Base-by-base conservation (phyloP, 176 grass and related monocot species). In the Oryza glumipatula region DNA sequence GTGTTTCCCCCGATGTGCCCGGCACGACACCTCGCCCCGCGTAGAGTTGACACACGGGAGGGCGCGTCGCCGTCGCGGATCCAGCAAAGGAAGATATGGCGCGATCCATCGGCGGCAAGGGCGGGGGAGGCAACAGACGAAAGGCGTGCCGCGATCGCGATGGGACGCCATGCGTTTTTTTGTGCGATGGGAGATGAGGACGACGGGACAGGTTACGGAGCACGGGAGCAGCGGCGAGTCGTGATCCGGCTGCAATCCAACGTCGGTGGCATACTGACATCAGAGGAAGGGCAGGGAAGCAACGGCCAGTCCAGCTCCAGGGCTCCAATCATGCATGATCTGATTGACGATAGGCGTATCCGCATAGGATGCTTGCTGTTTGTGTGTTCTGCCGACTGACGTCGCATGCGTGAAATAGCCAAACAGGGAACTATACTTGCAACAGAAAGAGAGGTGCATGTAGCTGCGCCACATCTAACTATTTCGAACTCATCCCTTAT, bases 1-100 rank as follows among this genome's bases (percentile, higher is more conserved):
- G 51, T 54, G 7, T 14, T 22, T 11, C 15, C 79, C 41, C 43
- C 52, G 17, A 43, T 60, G 81, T 74, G 60, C 60, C 81, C 60
- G 76, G 81, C 76, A 84, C 75, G 81, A 35, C 15, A 70, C 63
- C 65, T 7, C 14, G 12, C 26, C 1, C 54, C 41, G n/a, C 87
- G 87, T 84, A 68, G 76, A 17, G 83, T 74, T 33, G 76, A 88
- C 63, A 70, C 82, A 64, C 82, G 23, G 16, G 70, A 12, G 87
- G 16, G 70, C 17, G 87, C 86, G 9, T 82, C 86, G 79, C 74
- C 80, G 74, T 72, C 86, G 74, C 11, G 12, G 56, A 88, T 84
- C 75, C 45, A 33, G 81, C 80, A 24, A 52, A 73, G 45, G 56
- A 44, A 35, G 80, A 72, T 33, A 67, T 9, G 68, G 32, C 77